Conservation (phyloP, 2,329 filamentous ascomycete species). For the Didymella sp. region DNA sequence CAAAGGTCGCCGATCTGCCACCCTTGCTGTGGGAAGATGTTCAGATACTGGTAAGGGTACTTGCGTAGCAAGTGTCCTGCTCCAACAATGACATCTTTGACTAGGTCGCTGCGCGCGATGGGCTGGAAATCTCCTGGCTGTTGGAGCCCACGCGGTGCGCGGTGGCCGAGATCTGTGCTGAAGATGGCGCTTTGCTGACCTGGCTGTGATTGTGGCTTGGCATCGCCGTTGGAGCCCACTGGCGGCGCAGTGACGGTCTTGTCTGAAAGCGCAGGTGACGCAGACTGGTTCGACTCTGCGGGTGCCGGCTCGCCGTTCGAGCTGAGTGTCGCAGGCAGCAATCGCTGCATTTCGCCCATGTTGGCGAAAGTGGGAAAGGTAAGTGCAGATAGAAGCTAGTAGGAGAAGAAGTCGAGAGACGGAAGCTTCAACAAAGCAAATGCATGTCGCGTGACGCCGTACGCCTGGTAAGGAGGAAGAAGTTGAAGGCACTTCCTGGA, state of each 20-base stretch:
- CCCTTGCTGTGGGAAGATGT: conserved; percentile 36
- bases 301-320: neutral
- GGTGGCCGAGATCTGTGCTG: conserved; percentile 39
- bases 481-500: neutral
- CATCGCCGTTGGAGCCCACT: conserved; percentile 6
- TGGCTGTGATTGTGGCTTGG: conserved; percentile 16
- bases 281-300: neutral
- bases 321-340: conserved; percentile 1
- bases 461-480: neutral
- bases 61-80: conserved; percentile 33
- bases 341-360: conserved; percentile 9
- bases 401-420: conserved; percentile 2
- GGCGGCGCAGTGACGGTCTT: conserved; percentile 14
- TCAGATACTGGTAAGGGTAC: conserved; percentile 34
- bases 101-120: conserved; percentile 34
- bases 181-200: conserved; percentile 32
- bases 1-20: conserved; percentile 45
- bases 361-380: neutral
- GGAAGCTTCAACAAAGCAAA: conserved; percentile 4
- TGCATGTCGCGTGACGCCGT: conserved; percentile 12
- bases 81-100: conserved; percentile 26
- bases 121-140: conserved; percentile 29
- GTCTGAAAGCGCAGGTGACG: conserved; percentile 15
- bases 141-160: conserved; percentile 21
- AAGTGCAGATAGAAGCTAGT: neutral